Evolutionary conservation across 805 yeast genomes (phyloP).

Genomic region (Lachancea lanzarotensis): DNA sequence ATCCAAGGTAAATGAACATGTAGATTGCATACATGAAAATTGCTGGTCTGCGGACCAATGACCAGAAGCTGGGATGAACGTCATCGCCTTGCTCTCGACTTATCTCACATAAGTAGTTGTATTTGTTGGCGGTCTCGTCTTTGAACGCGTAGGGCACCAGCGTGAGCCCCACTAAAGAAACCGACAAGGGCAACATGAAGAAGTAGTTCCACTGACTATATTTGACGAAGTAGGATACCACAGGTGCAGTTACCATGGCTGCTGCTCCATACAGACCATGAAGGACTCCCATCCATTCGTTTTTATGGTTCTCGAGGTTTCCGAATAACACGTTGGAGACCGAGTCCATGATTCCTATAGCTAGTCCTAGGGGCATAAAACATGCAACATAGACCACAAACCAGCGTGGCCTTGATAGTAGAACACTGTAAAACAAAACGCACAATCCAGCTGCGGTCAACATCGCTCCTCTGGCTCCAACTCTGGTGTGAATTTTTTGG

Average conservation of each 20-base stretch:
- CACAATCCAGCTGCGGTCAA: slow-evolving; percentile 15
- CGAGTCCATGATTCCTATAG: slow-evolving; percentile 32
- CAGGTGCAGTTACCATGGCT: slow-evolving; percentile 61
- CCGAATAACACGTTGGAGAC: slow-evolving; percentile 31
- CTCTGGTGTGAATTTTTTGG: slow-evolving; percentile 22
- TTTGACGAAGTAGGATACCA: slow-evolving; percentile 41
- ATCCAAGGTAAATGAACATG: slow-evolving; percentile 59
- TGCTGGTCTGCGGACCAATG: slow-evolving; percentile 27
- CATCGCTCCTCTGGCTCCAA: slow-evolving; percentile 30
- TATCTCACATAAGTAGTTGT: slow-evolving; percentile 22
- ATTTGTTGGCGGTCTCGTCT: slow-evolving; percentile 37
- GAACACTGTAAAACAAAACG: slow-evolving; percentile 16
- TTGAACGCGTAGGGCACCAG: slow-evolving; percentile 40
- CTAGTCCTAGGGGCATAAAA: slow-evolving; percentile 30
- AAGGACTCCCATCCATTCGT: slow-evolving; percentile 51
- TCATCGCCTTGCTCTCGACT: slow-evolving; percentile 17
- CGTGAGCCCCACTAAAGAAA: slow-evolving; percentile 31
- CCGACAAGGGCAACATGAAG: slow-evolving; percentile 31
- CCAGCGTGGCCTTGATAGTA: slow-evolving; percentile 21
- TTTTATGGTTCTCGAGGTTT: slow-evolving; percentile 38
- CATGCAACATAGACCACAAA: slow-evolving; percentile 21
- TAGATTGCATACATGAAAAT: slow-evolving; percentile 47
- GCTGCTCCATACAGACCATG: slow-evolving; percentile 73
- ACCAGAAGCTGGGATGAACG: slow-evolving; percentile 12
- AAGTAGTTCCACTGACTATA: slow-evolving; percentile 27